Conservation (phyloP, 2,329 filamentous ascomycete genomes). For the Diaporthe australafricana region DNA sequence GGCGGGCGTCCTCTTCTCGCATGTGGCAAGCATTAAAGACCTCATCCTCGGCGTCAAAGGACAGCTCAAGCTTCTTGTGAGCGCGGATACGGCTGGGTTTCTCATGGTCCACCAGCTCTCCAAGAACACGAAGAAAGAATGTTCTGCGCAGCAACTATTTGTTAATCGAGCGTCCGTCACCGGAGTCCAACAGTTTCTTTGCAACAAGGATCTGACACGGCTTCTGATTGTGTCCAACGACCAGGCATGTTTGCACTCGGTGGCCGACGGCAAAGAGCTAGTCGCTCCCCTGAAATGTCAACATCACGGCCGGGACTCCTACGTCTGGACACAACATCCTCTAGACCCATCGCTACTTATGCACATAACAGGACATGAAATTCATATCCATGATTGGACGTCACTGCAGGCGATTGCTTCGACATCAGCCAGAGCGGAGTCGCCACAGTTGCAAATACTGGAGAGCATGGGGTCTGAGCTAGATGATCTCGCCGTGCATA, state of each 20-base stretch:
- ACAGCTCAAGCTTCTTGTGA: not conserved
- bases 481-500: not conserved
- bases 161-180: not conserved
- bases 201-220: not conserved
- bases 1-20: not conserved
- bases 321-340: slow-evolving; percentile 1
- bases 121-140: not conserved
- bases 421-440: not conserved
- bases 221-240: slow-evolving; percentile 1
- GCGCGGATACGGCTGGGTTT: not conserved
- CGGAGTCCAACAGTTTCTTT: not conserved
- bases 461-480: not conserved
- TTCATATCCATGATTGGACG: not conserved
- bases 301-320: not conserved
- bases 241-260: not conserved
- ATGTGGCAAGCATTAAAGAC: not conserved
- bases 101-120: not conserved
- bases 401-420: not conserved
- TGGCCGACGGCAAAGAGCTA: not conserved
- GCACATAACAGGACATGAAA: not conserved
- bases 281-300: not conserved
- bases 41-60: not conserved
- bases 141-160: not conserved
- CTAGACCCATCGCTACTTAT: not conserved
- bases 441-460: not conserved